Conservation (phyloP, 352 stramenopile genomes). For the Phytophthora europaea region DNA sequence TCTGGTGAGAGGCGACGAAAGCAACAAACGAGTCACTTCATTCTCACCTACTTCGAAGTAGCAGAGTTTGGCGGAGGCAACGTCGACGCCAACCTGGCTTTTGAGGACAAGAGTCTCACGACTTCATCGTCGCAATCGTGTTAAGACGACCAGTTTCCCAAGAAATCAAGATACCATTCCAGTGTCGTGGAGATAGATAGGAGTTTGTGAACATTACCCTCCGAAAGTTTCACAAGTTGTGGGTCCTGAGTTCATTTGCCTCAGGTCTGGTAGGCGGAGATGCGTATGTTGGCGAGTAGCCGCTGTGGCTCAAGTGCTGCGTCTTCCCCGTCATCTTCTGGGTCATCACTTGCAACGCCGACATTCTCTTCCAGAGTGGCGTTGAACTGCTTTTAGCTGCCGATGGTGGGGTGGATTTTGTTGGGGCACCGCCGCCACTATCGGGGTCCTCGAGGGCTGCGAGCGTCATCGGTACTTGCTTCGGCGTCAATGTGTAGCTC, state of each 20-base stretch:
- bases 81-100: no score
- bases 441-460: conserved; percentile 18
- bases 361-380: conserved; percentile 35
- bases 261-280: neutral
- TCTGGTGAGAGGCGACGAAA: no score
- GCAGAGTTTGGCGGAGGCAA: no score
- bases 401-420: neutral
- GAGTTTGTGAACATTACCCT: neutral
- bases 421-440: neutral
- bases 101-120: no score
- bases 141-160: no score
- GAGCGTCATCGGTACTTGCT: conserved; percentile 22
- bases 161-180: no score
- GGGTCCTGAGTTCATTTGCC: neutral
- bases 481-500: conserved; percentile 8
- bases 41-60: no score
- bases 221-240: neutral
- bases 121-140: no score
- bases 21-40: no score
- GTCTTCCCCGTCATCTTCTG: conserved; percentile 38
- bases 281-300: conserved; percentile 8
- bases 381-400: neutral
- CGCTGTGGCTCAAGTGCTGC: conserved; percentile 14
- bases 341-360: conserved; percentile 35
- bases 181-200: neutral